phyloP scores from a whole-genome alignment of 768 basidiomycete species.

The Kwoniella europaea region DNA sequence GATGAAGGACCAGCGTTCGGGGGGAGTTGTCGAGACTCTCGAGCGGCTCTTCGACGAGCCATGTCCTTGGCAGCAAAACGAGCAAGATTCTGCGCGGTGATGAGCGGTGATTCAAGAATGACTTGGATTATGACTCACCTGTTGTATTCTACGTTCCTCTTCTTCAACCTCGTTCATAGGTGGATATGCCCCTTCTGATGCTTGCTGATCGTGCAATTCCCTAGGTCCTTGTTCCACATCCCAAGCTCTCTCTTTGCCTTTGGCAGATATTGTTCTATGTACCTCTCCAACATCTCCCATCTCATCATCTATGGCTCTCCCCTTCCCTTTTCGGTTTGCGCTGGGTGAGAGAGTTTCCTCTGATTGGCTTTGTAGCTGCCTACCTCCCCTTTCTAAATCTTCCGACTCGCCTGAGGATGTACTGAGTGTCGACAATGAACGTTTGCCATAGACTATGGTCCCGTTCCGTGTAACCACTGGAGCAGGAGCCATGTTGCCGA shows the following conservation, averaged over 20 bases:
- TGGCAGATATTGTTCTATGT: constrained; percentile 4
- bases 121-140: constrained; percentile 29
- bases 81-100: constrained; percentile 44
- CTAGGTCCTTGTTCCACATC: constrained; percentile 42
- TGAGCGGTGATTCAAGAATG: background rate
- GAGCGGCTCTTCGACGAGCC: constrained; percentile 42
- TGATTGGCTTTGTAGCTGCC: constrained; percentile 19
- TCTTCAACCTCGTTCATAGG: constrained; percentile 44
- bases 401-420: constrained; percentile 26
- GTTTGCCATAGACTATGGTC: constrained; percentile 37
- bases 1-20: constrained; percentile 23
- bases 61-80: constrained; percentile 45
- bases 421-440: constrained; percentile 19
- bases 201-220: background rate
- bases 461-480: constrained; percentile 38
- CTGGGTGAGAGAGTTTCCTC: constrained; percentile 35
- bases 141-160: constrained; percentile 43
- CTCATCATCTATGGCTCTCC: constrained; percentile 19
- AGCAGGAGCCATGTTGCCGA: constrained; percentile 38
- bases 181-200: constrained; percentile 32
- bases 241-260: constrained; percentile 39
- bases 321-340: constrained; percentile 25
- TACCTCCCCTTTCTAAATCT: constrained; percentile 16
- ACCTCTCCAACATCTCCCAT: constrained; percentile 25
- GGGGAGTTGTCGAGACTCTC: constrained; percentile 36